Evolutionary conservation across 176 grass and related monocot genomes (phyloP).

Genomic region (Eremochloa ophiuroides): DNA sequence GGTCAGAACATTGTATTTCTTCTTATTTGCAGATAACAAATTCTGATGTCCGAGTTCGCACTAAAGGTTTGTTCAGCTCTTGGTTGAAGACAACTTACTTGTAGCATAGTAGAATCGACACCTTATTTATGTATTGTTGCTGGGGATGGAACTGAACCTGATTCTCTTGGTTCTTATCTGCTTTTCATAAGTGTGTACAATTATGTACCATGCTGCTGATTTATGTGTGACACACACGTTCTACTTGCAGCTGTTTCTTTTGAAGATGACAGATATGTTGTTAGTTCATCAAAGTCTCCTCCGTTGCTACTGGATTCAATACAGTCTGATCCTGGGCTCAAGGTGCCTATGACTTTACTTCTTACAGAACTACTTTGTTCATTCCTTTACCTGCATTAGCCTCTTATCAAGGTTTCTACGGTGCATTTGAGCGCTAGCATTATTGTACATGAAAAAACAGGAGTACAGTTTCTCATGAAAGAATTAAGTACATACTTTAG

Average conservation of each 20-base stretch:
- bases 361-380: neutral
- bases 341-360: constrained; percentile 36
- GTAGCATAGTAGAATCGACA: neutral
- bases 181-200: constrained; percentile 12
- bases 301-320: constrained; percentile 20
- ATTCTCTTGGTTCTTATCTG: neutral
- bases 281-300: constrained; percentile 24
- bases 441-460: constrained; percentile 6
- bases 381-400: constrained; percentile 5
- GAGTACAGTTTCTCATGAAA: neutral
- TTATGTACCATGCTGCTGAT: neutral
- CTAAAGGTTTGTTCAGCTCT: constrained; percentile 42
- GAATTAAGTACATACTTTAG: neutral
- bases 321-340: neutral
- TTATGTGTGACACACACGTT: neutral
- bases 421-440: neutral
- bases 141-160: neutral
- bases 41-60: constrained; percentile 23
- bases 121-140: neutral
- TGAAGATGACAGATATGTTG: constrained; percentile 31
- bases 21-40: constrained; percentile 41
- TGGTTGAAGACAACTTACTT: neutral
- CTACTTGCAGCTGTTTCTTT: constrained; percentile 61
- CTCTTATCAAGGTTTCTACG: neutral
- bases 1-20: neutral